Evolutionary conservation across 257 asterid genomes (phyloP).

Genomic region (Solanum dulcamara): DNA sequence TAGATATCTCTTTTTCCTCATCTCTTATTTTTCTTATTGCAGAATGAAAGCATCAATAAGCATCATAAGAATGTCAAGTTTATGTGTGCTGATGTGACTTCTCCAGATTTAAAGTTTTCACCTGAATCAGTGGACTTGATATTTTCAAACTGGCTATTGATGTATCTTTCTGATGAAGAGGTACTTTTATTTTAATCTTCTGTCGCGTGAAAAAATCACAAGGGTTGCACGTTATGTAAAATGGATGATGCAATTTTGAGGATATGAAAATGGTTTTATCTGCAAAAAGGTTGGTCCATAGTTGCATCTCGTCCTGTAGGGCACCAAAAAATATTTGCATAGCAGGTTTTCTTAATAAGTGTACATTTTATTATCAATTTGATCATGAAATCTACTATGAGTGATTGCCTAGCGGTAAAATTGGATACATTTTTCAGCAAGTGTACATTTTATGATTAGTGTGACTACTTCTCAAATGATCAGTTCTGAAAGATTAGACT

Average conservation of each 20-base stretch:
- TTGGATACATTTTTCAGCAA: not conserved
- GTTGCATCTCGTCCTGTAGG: not conserved
- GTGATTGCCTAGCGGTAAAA: not conserved
- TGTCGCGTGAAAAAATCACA: not conserved
- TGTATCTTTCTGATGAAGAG: slow-evolving; percentile 95
- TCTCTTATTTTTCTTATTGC: slow-evolving; percentile 5
- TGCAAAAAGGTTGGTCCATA: not conserved
- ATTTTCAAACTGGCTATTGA: slow-evolving; percentile 90
- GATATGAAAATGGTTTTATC: not conserved
- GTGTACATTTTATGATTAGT: not conserved
- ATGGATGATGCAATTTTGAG: not conserved
- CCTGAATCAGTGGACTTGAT: slow-evolving; percentile 72
- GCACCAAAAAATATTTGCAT: not conserved
- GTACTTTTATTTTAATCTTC: slow-evolving; percentile 15
- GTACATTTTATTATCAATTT: not conserved
- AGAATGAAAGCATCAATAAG: slow-evolving; percentile 67
- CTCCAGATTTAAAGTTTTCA: slow-evolving; percentile 58
- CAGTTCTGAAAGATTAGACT: not conserved
- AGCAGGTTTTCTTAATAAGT: not conserved
- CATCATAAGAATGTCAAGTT: slow-evolving; percentile 65
- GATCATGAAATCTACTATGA: not conserved
- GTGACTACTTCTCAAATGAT: not conserved
- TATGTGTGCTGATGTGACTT: slow-evolving; percentile 88
- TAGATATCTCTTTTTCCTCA: not conserved
- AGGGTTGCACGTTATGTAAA: not conserved